Evolutionary conservation across 139 green algal genomes (phyloP).

Genomic region (Astrephomene gubernaculifera): DNA sequence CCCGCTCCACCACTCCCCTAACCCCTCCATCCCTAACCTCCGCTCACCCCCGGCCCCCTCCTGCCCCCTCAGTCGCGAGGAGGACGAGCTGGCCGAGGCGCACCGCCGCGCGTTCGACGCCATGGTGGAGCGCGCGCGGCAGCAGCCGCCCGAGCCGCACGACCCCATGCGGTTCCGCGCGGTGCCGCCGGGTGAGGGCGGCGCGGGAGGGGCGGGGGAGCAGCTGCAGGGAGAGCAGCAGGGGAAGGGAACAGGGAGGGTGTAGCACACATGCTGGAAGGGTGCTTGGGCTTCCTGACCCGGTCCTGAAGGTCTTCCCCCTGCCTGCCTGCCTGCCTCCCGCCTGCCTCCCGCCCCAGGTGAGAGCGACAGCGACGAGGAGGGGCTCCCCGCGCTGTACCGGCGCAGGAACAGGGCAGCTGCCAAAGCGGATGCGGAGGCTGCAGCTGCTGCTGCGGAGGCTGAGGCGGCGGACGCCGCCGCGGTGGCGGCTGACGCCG

Average conservation of each 20-base stretch:
- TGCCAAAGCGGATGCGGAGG: too few relatives aligned
- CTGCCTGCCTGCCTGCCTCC: too few relatives aligned
- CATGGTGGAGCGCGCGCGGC: slow-evolving; percentile 69
- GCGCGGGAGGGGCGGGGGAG: too few relatives aligned
- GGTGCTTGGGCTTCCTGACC: too few relatives aligned
- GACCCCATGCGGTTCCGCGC: slow-evolving; percentile 79
- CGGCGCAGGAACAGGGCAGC: slow-evolving; percentile 25
- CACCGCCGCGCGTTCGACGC: slow-evolving; percentile 72
- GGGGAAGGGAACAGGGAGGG: too few relatives aligned
- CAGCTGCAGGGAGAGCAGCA: too few relatives aligned
- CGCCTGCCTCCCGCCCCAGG: too few relatives aligned
- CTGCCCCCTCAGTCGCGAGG: slow-evolving; percentile 49
- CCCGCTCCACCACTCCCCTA: too few relatives aligned
- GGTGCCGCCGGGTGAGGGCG: slow-evolving; percentile 55
- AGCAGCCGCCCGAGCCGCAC: slow-evolving; percentile 55
- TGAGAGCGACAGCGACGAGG: slow-evolving; percentile 75
- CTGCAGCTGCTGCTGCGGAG: slow-evolving; percentile 22
- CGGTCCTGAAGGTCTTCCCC: too few relatives aligned
- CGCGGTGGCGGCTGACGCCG: not conserved
- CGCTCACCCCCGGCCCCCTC: not conserved
- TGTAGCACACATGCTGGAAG: too few relatives aligned
- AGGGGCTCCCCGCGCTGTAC: slow-evolving; percentile 60
- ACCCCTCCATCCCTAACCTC: too few relatives aligned
- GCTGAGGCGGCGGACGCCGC: not conserved
- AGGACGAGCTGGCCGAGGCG: slow-evolving; percentile 56